Percentiles rank a stretch among this genome's conserved stretches.
Conservation (phyloP, 129 eudicot species). For the Cynara cardunculus region DNA sequence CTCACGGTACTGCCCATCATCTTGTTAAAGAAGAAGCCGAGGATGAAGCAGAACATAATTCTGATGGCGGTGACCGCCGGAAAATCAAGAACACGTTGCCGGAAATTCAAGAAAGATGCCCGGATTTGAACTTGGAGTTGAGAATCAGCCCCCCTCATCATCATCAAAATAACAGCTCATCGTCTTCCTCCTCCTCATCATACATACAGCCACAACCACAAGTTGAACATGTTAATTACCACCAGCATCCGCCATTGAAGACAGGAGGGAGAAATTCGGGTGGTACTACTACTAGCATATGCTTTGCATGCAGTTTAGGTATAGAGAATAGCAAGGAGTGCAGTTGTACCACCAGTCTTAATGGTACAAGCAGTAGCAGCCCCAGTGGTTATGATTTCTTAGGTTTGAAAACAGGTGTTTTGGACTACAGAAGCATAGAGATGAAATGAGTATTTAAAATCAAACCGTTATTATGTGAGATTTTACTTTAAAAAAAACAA, state of each 20-base stretch:
- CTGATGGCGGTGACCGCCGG: slow-evolving; percentile 5
- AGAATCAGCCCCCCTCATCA: slow-evolving; percentile 78
- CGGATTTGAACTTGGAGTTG: slow-evolving; percentile 80
- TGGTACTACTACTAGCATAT: slow-evolving; percentile 19
- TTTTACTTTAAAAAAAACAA: slow-evolving; percentile 12
- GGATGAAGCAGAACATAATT: slow-evolving; percentile 4
- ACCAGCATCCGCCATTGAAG: slow-evolving; percentile 34
- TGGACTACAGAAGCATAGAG: slow-evolving; percentile 92
- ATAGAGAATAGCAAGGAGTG: slow-evolving; percentile 74
- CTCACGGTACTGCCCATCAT: neutral
- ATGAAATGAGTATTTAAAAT: slow-evolving; percentile 53
- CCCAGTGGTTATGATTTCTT: slow-evolving; percentile 65
- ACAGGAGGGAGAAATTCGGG: slow-evolving; percentile 46
- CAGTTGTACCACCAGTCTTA: slow-evolving; percentile 35
- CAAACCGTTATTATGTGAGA: slow-evolving; percentile 1
- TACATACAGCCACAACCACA: slow-evolving; percentile 38
- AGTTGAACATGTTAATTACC: slow-evolving; percentile 9
- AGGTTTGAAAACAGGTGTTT: slow-evolving; percentile 63
- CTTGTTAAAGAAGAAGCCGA: slow-evolving; percentile 29
- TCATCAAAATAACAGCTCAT: slow-evolving; percentile 25
- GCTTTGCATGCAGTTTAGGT: slow-evolving; percentile 85
- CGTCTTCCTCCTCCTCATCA: slow-evolving; percentile 26
- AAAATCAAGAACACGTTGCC: slow-evolving; percentile 20
- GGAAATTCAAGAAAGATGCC: slow-evolving; percentile 47
- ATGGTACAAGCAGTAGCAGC: slow-evolving; percentile 33